Conservation (phyloP, 1,139 yeast genomes). For the Suhomyces taliae region DNA sequence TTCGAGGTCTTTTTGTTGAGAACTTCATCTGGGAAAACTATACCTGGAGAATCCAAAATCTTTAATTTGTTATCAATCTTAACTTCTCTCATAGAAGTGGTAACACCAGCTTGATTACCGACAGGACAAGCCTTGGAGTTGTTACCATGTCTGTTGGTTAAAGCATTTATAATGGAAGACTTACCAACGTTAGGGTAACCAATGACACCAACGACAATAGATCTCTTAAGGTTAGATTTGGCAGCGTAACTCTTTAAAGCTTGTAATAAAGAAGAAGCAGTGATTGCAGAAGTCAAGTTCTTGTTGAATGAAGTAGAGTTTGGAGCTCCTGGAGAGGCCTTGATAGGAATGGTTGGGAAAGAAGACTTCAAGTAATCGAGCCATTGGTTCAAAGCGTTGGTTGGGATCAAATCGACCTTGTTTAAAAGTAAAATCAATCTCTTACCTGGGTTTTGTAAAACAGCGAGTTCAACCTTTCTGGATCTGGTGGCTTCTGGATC, state of each 20-base stretch:
- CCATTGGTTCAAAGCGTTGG: constrained; percentile 83
- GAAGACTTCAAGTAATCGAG: constrained; percentile 71
- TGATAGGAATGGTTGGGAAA: constrained; percentile 90
- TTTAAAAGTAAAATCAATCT: constrained; percentile 82
- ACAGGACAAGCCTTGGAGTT: constrained; percentile 82
- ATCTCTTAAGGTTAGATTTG: constrained; percentile 81
- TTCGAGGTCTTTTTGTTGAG: constrained; percentile 48
- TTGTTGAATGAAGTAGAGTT: constrained; percentile 72
- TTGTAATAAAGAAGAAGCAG: constrained; percentile 73
- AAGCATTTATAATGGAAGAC: constrained; percentile 89
- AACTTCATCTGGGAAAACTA: constrained; percentile 82
- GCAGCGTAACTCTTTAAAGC: constrained; percentile 85
- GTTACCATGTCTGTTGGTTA: constrained; percentile 78
- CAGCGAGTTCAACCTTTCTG: constrained; percentile 85
- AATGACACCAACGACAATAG: constrained; percentile 93
- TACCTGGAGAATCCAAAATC: constrained; percentile 94
- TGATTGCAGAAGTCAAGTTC: constrained; percentile 67
- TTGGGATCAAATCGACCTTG: constrained; percentile 91
- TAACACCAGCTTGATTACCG: constrained; percentile 97
- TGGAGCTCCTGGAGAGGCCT: constrained; percentile 56
- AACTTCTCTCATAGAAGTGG: constrained; percentile 87
- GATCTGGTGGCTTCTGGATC: constrained; percentile 97
- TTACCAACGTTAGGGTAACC: constrained; percentile 95
- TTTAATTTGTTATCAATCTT: constrained; percentile 88
- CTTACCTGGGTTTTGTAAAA: constrained; percentile 73